Base-by-base conservation (phyloP, 306 rosid genomes). In the Prinsepia uniflora region DNA sequence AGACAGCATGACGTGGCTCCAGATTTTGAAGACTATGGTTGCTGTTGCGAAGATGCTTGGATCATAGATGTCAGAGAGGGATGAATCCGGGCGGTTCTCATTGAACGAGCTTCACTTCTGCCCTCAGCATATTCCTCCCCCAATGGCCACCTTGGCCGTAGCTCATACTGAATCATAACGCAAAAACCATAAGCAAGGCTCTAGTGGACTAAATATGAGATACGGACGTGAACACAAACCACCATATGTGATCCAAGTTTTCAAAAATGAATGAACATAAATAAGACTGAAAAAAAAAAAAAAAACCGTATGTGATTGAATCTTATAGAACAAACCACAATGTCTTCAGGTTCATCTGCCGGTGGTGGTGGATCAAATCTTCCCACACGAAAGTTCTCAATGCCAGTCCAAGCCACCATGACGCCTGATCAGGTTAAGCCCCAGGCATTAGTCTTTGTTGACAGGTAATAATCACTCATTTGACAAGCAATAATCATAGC, bases 341-440 rank as follows among this genome's bases (percentile, higher is more conserved):
- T 76, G 76, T 84, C 88, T 80, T 88, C 98, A 17, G 96, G 94
- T 67, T 93, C 98, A 83, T 83, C 87, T 34, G 90, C 87, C 65
- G 94, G 90, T 30, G 98, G 94, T 70, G 98, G 95, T 74, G 98
- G 94, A 75, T 90, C 96, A 72, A 87, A 90, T 88, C 98, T 85
- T 80, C 97, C 96, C 76, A 86, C 18, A 50, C 90, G 79, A 44
- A 82, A 93, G 79, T 93, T 91, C 82, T 93, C 98, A 75, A 93
- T 86, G 73, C 98, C 98, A n/a, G 97, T 93, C 98, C 97, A 93
- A 77, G 97, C 98, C 74, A 93, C 85, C 98, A 93, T 93, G 42
- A 90, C 98, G 75, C 97, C 98, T 93, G 77, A 60, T 70, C 73
- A 78, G 54, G 56, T 74, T 44, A 63, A 75, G 52, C 50, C 6